Evolutionary conservation across 2,329 filamentous ascomycete genomes (phyloP), one percentile per base, ranked within the genome.

Genomic region (Phialophora verrucosa): DNA sequence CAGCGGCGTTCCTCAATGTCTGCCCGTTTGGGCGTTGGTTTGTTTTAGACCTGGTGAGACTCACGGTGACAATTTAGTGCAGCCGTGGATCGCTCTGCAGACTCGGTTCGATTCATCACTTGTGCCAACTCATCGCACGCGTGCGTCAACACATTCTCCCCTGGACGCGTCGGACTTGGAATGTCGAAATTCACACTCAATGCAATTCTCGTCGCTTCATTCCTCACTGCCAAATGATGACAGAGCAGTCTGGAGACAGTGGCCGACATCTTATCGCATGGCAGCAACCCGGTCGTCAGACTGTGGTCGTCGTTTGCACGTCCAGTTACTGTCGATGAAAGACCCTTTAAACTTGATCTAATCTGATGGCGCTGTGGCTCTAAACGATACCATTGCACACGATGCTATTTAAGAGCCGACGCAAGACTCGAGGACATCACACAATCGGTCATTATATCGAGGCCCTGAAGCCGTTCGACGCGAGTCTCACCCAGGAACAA

Each of bases 271-370:
- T 35, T 14, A 53, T 17, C 25, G 62, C 55, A 25, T 51, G 17
- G 35, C 54, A 54, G 59, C 65, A 70, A 66, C 68, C 65, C 68
- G 12, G 65, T 67, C 49, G 14, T 17, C 25, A 29, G 35, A 44
- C 62, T 23, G 67, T 67, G 67, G 64, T 69, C 62, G 67, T 57
- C 23, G 58, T 27, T 54, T 35, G 47, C 65, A 54, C 38, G 54
- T 59, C 17, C 44, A 32, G 59, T 47, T 55, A 50, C 42, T 44
- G 35, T 69, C 79, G 72, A 73, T 85, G 83, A 83, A 72, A 80
- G 83, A 73, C 64, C 31, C 68, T 65, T 79, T 78, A 82, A 78
- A 85, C 84, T 87, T 87, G 84, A 86, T 87, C 84, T 86, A 86
- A 86, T 86, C 84, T 84, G 84, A 86, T 72, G 74, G 73, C 73